Percentiles rank a stretch among this genome's conserved stretches.
Evolutionary conservation across 345 rosid species (phyloP).

Genomic region (Melaleuca alternifolia): DNA sequence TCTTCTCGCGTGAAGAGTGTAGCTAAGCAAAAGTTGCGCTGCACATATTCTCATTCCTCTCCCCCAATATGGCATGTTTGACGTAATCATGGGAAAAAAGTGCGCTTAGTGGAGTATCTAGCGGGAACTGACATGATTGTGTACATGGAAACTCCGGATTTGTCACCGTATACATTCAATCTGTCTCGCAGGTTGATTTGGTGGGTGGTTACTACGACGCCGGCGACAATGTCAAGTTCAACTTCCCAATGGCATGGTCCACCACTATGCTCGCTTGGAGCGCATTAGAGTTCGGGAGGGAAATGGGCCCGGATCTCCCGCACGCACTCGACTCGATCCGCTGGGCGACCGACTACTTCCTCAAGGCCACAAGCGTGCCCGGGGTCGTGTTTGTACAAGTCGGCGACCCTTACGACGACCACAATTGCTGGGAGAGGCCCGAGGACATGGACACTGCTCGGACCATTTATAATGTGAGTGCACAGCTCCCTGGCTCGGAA

Average conservation of each 20-base stretch:
- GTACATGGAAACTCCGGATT: background rate
- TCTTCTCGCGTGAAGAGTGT: background rate
- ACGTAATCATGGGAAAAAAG: background rate
- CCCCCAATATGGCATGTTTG: background rate
- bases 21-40: background rate
- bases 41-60: background rate
- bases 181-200: constrained; percentile 46
- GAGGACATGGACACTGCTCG: constrained; percentile 92
- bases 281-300: constrained; percentile 41
- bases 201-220: constrained; percentile 93
- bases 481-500: constrained; percentile 64
- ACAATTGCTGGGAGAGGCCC: constrained; percentile 87
- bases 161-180: background rate
- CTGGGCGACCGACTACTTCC: constrained; percentile 75
- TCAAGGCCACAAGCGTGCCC: constrained; percentile 63
- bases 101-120: background rate
- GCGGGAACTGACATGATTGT: too few relatives aligned
- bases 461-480: constrained; percentile 44
- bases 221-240: constrained; percentile 85
- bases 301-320: constrained; percentile 32
- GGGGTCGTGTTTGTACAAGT: constrained; percentile 39
- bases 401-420: constrained; percentile 56
- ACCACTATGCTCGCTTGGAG: constrained; percentile 80
- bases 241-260: constrained; percentile 85
- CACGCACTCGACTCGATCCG: constrained; percentile 45